Evolutionary conservation across 202 grass and related monocot species (phyloP).

Genomic region (Schoenoplectus triqueter): DNA sequence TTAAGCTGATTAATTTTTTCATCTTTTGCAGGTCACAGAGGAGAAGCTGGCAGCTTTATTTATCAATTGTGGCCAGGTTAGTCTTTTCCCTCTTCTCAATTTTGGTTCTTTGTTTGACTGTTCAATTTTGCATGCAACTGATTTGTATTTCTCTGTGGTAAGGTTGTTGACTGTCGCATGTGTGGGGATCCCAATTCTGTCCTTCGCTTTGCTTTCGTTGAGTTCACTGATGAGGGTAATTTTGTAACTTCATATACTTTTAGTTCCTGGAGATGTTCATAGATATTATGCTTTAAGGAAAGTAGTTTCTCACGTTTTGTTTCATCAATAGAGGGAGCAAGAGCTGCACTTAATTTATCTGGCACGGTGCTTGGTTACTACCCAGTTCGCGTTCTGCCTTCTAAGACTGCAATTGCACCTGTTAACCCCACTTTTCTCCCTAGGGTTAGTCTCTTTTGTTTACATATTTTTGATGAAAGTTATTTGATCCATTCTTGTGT

Average conservation of each 20-base stretch:
- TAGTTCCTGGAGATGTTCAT: not conserved
- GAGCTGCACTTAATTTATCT: slow-evolving; percentile 81
- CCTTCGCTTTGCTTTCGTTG: slow-evolving; percentile 98
- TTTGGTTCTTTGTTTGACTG: not conserved
- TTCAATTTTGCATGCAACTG: slow-evolving; percentile 17
- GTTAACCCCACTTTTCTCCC: slow-evolving; percentile 94
- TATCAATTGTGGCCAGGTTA: slow-evolving; percentile 89
- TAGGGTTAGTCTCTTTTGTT: slow-evolving; percentile 59
- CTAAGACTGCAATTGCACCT: slow-evolving; percentile 97
- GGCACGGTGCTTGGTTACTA: slow-evolving; percentile 97
- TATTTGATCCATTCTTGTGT: slow-evolving; percentile 13
- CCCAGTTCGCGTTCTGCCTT: slow-evolving; percentile 91
- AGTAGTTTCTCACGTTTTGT: slow-evolving; percentile 15
- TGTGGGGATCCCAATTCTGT: slow-evolving; percentile 98
- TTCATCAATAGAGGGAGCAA: slow-evolving; percentile 70
- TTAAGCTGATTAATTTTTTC: slow-evolving; percentile 36
- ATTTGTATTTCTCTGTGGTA: slow-evolving; percentile 30
- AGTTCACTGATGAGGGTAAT: slow-evolving; percentile 99
- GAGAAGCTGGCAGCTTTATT: slow-evolving; percentile 94
- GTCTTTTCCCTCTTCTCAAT: slow-evolving; percentile 31
- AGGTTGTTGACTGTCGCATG: slow-evolving; percentile 99
- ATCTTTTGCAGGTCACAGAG: slow-evolving; percentile 80
- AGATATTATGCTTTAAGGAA: slow-evolving; percentile 2
- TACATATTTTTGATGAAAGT: not conserved
- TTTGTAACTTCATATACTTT: slow-evolving; percentile 13